phyloP scores from a whole-genome alignment of 139 green algal genomes.

The Deuterostichococcus epilithicus region DNA sequence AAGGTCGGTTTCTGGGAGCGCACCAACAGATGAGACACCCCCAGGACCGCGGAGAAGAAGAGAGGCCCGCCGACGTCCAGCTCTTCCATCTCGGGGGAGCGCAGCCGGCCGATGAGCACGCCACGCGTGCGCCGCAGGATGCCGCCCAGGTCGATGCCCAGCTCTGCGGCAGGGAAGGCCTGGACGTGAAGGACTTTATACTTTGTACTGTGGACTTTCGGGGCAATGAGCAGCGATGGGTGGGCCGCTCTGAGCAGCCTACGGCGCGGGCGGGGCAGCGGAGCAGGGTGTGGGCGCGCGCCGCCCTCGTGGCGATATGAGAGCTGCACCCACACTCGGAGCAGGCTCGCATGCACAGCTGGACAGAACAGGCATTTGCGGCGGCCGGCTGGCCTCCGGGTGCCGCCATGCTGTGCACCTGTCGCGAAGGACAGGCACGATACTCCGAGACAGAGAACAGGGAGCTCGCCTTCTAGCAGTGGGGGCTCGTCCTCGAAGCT shows the following conservation, averaged over 20 bases:
- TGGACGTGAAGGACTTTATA: not conserved
- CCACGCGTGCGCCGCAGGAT: slow-evolving; percentile 70
- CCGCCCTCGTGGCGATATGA: no score
- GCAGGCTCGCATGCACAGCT: not conserved
- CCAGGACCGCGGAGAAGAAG: slow-evolving; percentile 75
- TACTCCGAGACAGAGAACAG: not conserved
- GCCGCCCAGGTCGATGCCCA: slow-evolving; percentile 86
- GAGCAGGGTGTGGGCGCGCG: no score
- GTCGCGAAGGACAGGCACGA: not conserved
- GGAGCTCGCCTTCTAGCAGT: slow-evolving; percentile 67
- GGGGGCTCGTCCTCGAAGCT: slow-evolving; percentile 83
- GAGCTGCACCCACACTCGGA: not conserved
- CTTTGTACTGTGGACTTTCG: not conserved
- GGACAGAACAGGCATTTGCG: no score
- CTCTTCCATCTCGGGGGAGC: slow-evolving; percentile 55
- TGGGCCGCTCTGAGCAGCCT: not conserved
- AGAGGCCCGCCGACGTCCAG: slow-evolving; percentile 89
- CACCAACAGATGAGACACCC: slow-evolving; percentile 81
- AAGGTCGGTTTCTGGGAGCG: no score
- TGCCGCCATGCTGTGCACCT: not conserved
- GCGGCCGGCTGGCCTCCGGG: no score
- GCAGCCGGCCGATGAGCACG: slow-evolving; percentile 65
- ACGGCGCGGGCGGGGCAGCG: not conserved
- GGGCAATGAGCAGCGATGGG: not conserved
- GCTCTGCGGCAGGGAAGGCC: slow-evolving; percentile 56